phyloP scores from a whole-genome alignment of 1,139 yeast species.

The Hyphopichia wangnamkhiaoensis region DNA sequence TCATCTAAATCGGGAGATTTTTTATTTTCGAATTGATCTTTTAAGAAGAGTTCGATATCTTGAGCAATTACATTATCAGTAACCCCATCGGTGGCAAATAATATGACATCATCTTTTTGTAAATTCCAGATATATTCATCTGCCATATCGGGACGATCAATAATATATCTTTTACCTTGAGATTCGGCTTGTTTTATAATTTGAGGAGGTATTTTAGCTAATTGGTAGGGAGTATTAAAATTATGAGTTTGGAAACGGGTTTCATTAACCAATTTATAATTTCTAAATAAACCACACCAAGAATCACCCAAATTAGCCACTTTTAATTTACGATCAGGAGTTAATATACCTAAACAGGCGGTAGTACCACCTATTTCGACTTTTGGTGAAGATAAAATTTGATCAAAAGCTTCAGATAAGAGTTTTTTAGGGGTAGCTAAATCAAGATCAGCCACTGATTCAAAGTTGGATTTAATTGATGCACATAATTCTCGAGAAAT shows the following conservation, averaged over 20 bases:
- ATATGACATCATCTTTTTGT: constrained; percentile 67
- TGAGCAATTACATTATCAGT: constrained; percentile 78
- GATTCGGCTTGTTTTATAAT: constrained; percentile 56
- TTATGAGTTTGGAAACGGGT: constrained; percentile 82
- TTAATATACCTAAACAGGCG: constrained; percentile 78
- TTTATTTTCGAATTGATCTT: constrained; percentile 40
- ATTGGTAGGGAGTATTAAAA: constrained; percentile 89
- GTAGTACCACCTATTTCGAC: constrained; percentile 97
- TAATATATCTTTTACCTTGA: constrained; percentile 61
- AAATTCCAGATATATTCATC: constrained; percentile 54
- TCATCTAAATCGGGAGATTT: constrained; percentile 25
- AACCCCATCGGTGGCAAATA: constrained; percentile 93
- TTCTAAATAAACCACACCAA: constrained; percentile 85
- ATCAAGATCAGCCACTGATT: constrained; percentile 10
- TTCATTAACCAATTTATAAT: constrained; percentile 60
- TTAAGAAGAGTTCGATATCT: constrained; percentile 66
- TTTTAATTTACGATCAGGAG: constrained; percentile 49
- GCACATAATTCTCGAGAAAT: constrained; percentile 69
- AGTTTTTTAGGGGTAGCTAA: constrained; percentile 48
- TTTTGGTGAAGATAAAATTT: constrained; percentile 52
- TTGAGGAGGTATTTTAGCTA: constrained; percentile 77
- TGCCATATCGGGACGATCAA: constrained; percentile 54
- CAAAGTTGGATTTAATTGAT: constrained; percentile 34
- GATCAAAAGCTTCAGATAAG: constrained; percentile 54
- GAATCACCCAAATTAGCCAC: constrained; percentile 93